Base-by-base conservation (phyloP, 2,329 filamentous ascomycete species). In the Colletotrichum sp. region DNA sequence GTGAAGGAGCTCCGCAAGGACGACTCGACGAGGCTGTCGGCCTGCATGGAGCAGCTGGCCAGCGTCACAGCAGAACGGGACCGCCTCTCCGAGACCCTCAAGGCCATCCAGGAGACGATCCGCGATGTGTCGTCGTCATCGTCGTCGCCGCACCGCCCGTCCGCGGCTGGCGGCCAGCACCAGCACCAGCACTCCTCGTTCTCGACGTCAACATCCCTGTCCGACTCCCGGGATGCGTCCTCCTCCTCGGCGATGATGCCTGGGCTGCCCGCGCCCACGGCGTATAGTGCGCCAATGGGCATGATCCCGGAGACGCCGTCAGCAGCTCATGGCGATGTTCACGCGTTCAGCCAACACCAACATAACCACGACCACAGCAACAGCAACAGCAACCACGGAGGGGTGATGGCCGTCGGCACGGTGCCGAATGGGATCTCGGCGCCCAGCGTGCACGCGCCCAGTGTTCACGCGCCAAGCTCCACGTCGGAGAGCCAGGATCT, bases 11-110 rank as follows among this genome's bases (percentile, higher is more conserved):
- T 83, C 6, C 77, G 77, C 30, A 75, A 80, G 9, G 75, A 80
- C 63, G 79, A 82, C 60, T 77, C 81, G 44, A 82, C 79, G 12
- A 79, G 81, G 24, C 67, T 81, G 21, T 77, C 78, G 8, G 67
- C 73, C 4, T 72, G 82, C 63, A 80, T 81, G 78, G 81, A 82
- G 9, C 79, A 80, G 67, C 76, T 83, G 8, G 72, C 78, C 26
- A 62, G 76, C 7, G 78, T 82, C 24, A 82, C 79, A 16, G 77
- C 78, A 28, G 80, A 83, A 55, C 77, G 80, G 10, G 80, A 79
- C n/a, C 65, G 68, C 21, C 68, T 78, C 24, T 24, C 75, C 32
- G 67, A 77, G 8, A 63, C 69, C 9, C 67, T 78, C 28, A 78
- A 74, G 52, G 71, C 69, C 34, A 77, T 79, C 57, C 75, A 79